Base-by-base conservation (phyloP, 164 flowering plant genomes). In the Aristolochia fimbriata region DNA sequence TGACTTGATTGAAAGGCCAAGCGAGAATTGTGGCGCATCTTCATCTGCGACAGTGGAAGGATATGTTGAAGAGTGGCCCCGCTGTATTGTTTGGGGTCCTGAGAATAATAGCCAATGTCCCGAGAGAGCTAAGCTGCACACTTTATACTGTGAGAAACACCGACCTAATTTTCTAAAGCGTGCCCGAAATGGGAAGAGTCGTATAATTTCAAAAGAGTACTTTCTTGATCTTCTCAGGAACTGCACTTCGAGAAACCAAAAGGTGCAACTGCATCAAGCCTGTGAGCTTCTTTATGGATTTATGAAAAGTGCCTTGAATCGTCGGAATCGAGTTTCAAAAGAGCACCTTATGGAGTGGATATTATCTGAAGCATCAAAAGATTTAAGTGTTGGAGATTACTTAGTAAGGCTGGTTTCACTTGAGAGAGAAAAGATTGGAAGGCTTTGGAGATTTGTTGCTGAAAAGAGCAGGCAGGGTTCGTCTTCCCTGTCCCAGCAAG, bases 131-230 rank as follows among this genome's bases (percentile, higher is more conserved):
- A 90, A 74, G 65, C 68, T 81, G 37, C 76, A 86, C 65, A 77
- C 86, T 1, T 59, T 91, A 21, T 94, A 91, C 71, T 94, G 99
- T 64, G 97, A 88, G 51, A 81, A 78, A 61, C 99, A 94, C 63
- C 74, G 87, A 64, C 99, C 99, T 5, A 82, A 75, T 73, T 94
- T 89, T 88, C 91, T 94, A 24, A 91, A 87, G 76, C 98, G 96
- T 61, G 96, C 96, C 3, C 76, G 97, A 72, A 90, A 94, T 70
- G 96, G 97, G 51, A 88, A 81, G 77, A 85, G 84, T 67, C 80
- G 93, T 74, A 80, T 91, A 57, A 75, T 91, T 63, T 83, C 99
- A 16, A 90, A 84, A 70, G 97, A 94, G 54, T 80, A 83, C 14
- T 94, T 85, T 59, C 6, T 80, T 33, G 93, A 87, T 62, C 86